These are phyloP conservation scores for Talaromyces ruber DNA, from an alignment of 495 filamentous ascomycete genomes.

Conservation along the genomic window DNA sequence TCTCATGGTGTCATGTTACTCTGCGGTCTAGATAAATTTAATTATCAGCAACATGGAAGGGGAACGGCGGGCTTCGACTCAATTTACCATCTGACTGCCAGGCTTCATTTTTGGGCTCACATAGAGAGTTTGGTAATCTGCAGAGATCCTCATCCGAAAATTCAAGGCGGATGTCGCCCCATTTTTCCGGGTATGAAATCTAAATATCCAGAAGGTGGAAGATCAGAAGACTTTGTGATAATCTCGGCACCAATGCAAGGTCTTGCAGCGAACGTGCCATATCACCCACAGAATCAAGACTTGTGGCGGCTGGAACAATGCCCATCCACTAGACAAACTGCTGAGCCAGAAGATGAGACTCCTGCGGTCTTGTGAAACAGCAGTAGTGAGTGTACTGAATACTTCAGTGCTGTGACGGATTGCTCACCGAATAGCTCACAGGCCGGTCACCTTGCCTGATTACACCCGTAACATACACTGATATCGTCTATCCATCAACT, in stretches of 20 bases:
- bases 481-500: conserved; percentile 29
- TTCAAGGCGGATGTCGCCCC: neutral
- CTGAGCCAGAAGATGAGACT: conserved; percentile 40
- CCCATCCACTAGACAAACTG: conserved; percentile 21
- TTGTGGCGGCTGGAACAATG: conserved; percentile 6
- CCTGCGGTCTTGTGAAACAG: conserved; percentile 12
- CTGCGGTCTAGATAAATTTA: neutral
- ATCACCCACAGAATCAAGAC: conserved; percentile 20
- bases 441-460: conserved; percentile 11
- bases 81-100: neutral
- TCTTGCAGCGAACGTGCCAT: conserved; percentile 24
- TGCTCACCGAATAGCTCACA: conserved; percentile 15
- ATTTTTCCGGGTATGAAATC: neutral
- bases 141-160: neutral
- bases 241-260: conserved; percentile 3
- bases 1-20: neutral
- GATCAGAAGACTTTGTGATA: neutral
- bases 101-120: neutral
- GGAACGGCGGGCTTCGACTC: neutral
- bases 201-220: neutral
- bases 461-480: conserved; percentile 26
- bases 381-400: neutral
- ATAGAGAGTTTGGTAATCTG: neutral
- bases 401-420: neutral
- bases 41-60: neutral